A percentile compares a stretch with the other conserved stretches of the same genome.
Evolutionary conservation across 129 eudicot genomes (phyloP).

Genomic region (Centaurea solstitialis): DNA sequence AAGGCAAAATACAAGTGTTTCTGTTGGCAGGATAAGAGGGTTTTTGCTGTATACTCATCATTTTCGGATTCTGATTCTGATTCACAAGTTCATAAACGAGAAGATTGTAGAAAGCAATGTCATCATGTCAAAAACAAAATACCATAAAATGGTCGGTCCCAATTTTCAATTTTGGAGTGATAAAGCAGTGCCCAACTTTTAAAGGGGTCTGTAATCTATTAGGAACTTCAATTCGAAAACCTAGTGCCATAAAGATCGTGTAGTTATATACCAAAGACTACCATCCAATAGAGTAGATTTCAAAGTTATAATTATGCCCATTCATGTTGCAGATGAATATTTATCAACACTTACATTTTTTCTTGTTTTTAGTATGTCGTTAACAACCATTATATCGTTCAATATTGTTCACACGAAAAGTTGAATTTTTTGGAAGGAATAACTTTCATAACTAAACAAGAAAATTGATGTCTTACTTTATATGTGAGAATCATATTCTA

Average conservation of each 20-base stretch:
- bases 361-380: background rate
- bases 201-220: background rate
- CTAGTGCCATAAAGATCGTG: background rate
- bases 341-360: background rate
- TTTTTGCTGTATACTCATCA: conserved; percentile 37
- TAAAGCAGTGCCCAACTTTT: background rate
- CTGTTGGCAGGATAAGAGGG: conserved; percentile 26
- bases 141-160: background rate
- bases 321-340: background rate
- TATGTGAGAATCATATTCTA: background rate
- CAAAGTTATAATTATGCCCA: background rate
- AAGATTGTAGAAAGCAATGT: background rate
- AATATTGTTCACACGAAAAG: background rate
- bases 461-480: background rate
- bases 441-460: background rate
- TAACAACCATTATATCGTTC: background rate
- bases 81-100: background rate
- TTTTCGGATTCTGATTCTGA: conserved; percentile 54
- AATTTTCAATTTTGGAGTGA: background rate
- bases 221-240: background rate
- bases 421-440: background rate
- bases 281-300: background rate
- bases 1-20: conserved; percentile 23
- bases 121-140: background rate
- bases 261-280: background rate